A percentile compares a stretch with the other conserved stretches of the same genome.
phyloP scores from a whole-genome alignment of 1,284 basidiomycete species.

The Moesziomyces sp. region DNA sequence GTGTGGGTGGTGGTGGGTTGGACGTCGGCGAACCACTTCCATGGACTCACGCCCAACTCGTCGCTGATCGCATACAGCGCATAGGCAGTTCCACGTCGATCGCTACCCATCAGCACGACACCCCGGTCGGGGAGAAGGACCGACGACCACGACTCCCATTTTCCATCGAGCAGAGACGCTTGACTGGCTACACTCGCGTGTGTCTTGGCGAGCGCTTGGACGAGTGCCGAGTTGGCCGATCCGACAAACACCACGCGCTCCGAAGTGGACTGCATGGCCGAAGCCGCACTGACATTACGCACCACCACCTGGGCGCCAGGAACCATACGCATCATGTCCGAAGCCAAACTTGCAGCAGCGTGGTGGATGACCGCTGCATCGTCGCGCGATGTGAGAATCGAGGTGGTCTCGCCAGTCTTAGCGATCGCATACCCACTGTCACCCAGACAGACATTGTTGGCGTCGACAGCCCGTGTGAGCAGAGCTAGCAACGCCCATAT shows the following conservation, averaged over 20 bases:
- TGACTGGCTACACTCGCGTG: slow-evolving; percentile 4
- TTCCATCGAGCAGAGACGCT: slow-evolving; percentile 3
- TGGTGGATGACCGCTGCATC: slow-evolving; percentile 30
- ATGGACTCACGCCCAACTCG: slow-evolving; percentile 28
- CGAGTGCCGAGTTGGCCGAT: slow-evolving; percentile 5
- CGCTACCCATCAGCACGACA: slow-evolving; percentile 24
- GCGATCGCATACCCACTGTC: slow-evolving; percentile 19
- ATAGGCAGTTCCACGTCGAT: slow-evolving; percentile 24
- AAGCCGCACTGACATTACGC: slow-evolving; percentile 23
- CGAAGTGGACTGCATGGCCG: slow-evolving; percentile 5
- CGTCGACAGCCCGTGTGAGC: neutral
- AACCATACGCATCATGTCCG: slow-evolving; percentile 25
- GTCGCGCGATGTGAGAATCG: slow-evolving; percentile 36
- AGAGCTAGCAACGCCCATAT: slow-evolving; percentile 12
- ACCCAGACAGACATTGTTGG: slow-evolving; percentile 11
- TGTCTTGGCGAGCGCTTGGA: slow-evolving; percentile 13
- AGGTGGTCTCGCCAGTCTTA: slow-evolving; percentile 24
- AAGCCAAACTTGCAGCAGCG: slow-evolving; percentile 19
- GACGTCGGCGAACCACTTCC: slow-evolving; percentile 42
- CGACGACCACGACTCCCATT: slow-evolving; percentile 29
- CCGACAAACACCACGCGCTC: slow-evolving; percentile 19
- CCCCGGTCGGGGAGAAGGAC: neutral
- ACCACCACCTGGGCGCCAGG: slow-evolving; percentile 22
- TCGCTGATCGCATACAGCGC: slow-evolving; percentile 32
- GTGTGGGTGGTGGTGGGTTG: slow-evolving; percentile 12